Conservation (phyloP, 208 protist species). For the Trypanosoma melophagium region DNA sequence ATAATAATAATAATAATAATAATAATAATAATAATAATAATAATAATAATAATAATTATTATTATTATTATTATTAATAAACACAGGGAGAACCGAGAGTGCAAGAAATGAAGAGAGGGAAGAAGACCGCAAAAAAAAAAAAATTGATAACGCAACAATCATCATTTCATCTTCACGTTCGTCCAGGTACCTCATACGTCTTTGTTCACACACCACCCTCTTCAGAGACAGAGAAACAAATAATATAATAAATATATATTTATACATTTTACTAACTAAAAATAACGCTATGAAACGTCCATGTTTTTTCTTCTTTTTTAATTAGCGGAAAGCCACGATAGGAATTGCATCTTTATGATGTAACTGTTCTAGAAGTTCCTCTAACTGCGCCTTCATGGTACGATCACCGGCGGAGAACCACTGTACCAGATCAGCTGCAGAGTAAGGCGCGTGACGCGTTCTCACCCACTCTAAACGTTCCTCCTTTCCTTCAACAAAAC, state of each 20-base stretch:
- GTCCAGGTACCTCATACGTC: background rate
- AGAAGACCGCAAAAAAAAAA: background rate
- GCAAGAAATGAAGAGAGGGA: conserved; percentile 7
- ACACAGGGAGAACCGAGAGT: background rate
- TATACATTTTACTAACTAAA: conserved; percentile 17
- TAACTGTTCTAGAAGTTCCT: conserved; percentile 61
- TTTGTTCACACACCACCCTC: no score
- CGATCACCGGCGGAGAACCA: conserved; percentile 71
- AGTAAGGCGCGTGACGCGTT: conserved; percentile 53
- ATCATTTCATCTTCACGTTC: conserved; percentile 11
- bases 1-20: conserved; percentile 5
- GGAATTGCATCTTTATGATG: conserved; percentile 69
- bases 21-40: conserved; percentile 11
- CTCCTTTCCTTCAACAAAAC: conserved; percentile 56
- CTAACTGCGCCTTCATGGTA: conserved; percentile 51
- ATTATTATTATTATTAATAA: no score
- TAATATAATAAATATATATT: conserved; percentile 27
- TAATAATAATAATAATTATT: no score
- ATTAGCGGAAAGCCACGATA: conserved; percentile 45
- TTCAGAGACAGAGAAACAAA: no score
- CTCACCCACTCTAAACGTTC: conserved; percentile 68
- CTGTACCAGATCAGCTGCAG: conserved; percentile 53
- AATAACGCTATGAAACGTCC: no score
- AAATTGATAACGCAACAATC: conserved; percentile 8
- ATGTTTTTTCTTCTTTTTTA: background rate